Base-by-base conservation (phyloP, 352 stramenopile genomes). In the Globisporangium ultimum region DNA sequence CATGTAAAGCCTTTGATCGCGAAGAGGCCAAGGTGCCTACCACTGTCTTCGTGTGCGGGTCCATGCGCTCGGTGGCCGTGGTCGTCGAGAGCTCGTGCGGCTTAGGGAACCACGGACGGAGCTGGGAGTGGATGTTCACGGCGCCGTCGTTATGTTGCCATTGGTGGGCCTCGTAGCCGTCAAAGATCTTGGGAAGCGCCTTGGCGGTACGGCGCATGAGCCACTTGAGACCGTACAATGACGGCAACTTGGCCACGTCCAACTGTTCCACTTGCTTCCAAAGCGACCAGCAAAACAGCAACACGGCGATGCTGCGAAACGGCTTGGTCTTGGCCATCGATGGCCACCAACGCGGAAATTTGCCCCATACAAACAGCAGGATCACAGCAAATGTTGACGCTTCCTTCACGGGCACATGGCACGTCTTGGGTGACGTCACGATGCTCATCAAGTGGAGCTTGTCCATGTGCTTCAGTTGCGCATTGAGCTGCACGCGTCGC, bases 131-230 rank as follows among this genome's bases (percentile, higher is more conserved):
- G 28, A 89, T 83, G 54, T 92, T 92, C 6, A 93, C 83, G 1
- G 72, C 72, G 6, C 83, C 83, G 47, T 92, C 83, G 41, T 92
- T 92, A 64, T 84, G 83, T 43, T 80, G 67, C 83, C 83, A 91
- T 43, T 78, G 68, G 21, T 70, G 24, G 24, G 24, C 24, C 24
- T 32, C 24, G 24, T 32, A 32, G 24, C 67, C 80, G 48, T 89
- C 71, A 51, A 83, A 88, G 50, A 90, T 76, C 64, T 76, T 67
- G 1, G 78, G 70, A 2, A 91, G 60, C 17, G 63, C 72, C 21
- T 70, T 67, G 14, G 80, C 76, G 13, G 71, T 72, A 50, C 68
- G 74, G 14, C 62, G 69, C 57, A 91, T 88, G 48, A 90, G 68
- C 74, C 72, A 89, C 62, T 74, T 80, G 48, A 90, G 70, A 3